These are phyloP conservation scores for Flaveria robusta DNA, from an alignment of 129 eudicot genomes.

Conservation along the genomic window DNA sequence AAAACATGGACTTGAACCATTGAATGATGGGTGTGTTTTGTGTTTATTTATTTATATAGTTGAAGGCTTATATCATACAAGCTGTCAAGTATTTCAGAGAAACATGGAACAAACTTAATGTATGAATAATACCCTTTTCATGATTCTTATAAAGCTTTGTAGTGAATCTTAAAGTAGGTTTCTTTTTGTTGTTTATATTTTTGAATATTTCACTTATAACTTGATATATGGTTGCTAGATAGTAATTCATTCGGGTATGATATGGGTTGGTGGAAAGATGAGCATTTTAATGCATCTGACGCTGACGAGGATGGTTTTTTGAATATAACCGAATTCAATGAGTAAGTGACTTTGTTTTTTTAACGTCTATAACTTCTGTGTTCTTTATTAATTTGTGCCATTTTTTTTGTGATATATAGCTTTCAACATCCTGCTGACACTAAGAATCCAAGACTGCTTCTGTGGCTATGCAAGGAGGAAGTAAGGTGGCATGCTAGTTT, in stretches of 20 bases:
- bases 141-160: not conserved
- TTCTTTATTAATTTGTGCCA: slow-evolving; percentile 6
- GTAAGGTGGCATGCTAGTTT: slow-evolving; percentile 54
- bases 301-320: slow-evolving; percentile 77
- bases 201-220: slow-evolving; percentile 14
- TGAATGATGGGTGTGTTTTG: not conserved
- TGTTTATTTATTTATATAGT: not conserved
- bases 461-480: slow-evolving; percentile 98
- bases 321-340: slow-evolving; percentile 83
- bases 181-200: not conserved
- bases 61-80: slow-evolving; percentile 17
- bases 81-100: not conserved
- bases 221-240: slow-evolving; percentile 43
- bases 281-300: slow-evolving; percentile 95
- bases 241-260: slow-evolving; percentile 77
- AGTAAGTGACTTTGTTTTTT: slow-evolving; percentile 54
- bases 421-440: slow-evolving; percentile 95
- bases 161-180: not conserved
- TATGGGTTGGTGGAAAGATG: slow-evolving; percentile 99
- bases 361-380: slow-evolving; percentile 11
- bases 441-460: slow-evolving; percentile 61
- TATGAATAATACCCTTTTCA: slow-evolving; percentile 2
- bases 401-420: slow-evolving; percentile 40
- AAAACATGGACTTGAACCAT: slow-evolving; percentile 7
- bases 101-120: slow-evolving; percentile 1